Conservation (phyloP, 2,329 filamentous ascomycete species). For the Emmonsia crescens region DNA sequence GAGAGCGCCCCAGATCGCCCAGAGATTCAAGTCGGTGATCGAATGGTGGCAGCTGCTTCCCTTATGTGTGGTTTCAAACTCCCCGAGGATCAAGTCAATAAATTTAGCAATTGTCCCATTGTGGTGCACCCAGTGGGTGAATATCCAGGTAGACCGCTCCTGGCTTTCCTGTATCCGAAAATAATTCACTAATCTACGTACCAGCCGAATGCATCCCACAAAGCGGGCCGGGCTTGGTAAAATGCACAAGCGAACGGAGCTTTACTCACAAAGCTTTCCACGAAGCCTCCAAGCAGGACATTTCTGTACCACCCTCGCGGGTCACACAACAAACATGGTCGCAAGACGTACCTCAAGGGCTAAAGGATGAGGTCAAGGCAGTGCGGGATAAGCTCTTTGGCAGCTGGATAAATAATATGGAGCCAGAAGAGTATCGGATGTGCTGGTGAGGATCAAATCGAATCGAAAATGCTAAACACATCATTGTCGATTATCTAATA, state of each 20-base stretch:
- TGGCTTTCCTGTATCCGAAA: not conserved
- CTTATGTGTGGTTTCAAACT: conserved; percentile 3
- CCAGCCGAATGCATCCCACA: conserved; percentile 6
- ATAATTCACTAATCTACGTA: not conserved
- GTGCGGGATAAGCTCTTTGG: conserved; percentile 3
- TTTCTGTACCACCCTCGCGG: conserved; percentile 4
- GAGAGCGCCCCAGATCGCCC: conserved; percentile 28
- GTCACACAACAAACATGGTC: not conserved
- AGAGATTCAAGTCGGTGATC: conserved; percentile 36
- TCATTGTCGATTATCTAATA: not conserved
- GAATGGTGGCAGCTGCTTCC: conserved; percentile 32
- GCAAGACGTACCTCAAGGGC: conserved; percentile 1
- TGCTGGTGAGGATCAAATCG: conserved; percentile 3
- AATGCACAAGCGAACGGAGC: conserved; percentile 7
- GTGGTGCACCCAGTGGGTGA: conserved; percentile 3
- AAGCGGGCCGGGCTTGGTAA: not conserved
- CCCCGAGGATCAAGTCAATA: conserved; percentile 4
- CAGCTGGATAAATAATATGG: not conserved
- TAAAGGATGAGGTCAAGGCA: conserved; percentile 2
- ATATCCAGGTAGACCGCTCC: conserved; percentile 1
- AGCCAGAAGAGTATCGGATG: conserved; percentile 5
- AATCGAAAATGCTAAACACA: not conserved
- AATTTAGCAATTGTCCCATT: conserved; percentile 5
- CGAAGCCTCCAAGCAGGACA: not conserved
- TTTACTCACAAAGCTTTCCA: conserved; percentile 5